Base-by-base conservation (phyloP, 306 rosid genomes). In the Luffa acutangula region DNA sequence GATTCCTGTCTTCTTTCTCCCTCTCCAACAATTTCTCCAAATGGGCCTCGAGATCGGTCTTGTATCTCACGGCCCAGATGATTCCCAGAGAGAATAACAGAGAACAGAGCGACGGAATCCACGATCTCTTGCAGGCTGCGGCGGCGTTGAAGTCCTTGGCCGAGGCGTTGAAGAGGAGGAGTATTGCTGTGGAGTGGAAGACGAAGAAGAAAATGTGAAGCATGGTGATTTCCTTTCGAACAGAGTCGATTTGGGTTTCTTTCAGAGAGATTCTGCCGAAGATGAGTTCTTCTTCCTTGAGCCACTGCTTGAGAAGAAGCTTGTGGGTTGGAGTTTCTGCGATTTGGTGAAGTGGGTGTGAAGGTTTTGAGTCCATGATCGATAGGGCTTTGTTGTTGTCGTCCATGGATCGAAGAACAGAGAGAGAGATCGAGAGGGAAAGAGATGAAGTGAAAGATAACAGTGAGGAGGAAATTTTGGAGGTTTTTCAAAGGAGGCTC, bases 271-370 rank as follows among this genome's bases (percentile, higher is more conserved):
- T 83, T 60, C 99, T 84, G 45, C 82, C 84, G 13, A 90, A 89
- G 86, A 90, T 93, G 33, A 96, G 92, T 78, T 93, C 93, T 33
- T 96, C 98, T 81, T 96, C 99, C 64, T 96, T 93, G 5, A 91
- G 93, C 99, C 98, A 96, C 80, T 96, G 99, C 85, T 96, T 96
- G 36, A 96, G 88, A 59, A 96, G 99, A 58, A 96, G 99, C 85
- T 84, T 91, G 92, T 96, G 99, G 83, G 96, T 91, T 4, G 99
- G 98, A 0, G 96, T 91, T 37, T 89, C 89, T 0, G 99, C 97
- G 21, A 96, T 93, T 85, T 96, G 99, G 84, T 91, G 98, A 69
- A 96, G 97, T 48, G 98, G 94, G 91, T 96, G 98, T 2, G 82
- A 63, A 1, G 87, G 80, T 49, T 93, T 96, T 59, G 96, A 79